phyloP scores from a whole-genome alignment of 2,329 filamentous ascomycete species.

The Microsporum audouinii region DNA sequence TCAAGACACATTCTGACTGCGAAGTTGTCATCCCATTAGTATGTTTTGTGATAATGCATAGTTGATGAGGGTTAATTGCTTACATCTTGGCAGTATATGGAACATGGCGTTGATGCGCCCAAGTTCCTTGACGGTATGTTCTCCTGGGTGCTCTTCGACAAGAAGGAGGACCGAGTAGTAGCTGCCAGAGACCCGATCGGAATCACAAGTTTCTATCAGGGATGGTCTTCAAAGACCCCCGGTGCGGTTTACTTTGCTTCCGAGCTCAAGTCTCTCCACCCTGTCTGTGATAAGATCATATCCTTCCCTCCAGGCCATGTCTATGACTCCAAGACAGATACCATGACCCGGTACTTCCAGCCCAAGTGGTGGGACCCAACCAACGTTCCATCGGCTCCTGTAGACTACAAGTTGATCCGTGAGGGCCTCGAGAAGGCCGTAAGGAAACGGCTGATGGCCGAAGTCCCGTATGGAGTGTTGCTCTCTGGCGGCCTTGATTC shows the following conservation, averaged over 20 bases:
- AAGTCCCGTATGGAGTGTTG: slow-evolving; percentile 93
- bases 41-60: slow-evolving; percentile 29
- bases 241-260: slow-evolving; percentile 90
- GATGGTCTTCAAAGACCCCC: slow-evolving; percentile 72
- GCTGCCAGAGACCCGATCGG: slow-evolving; percentile 94
- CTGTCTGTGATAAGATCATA: slow-evolving; percentile 90
- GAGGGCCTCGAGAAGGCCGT: slow-evolving; percentile 80
- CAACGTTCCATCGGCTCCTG: slow-evolving; percentile 64
- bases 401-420: slow-evolving; percentile 74
- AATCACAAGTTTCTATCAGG: slow-evolving; percentile 94
- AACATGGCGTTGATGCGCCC: slow-evolving; percentile 83
- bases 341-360: slow-evolving; percentile 77
- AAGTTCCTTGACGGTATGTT: slow-evolving; percentile 98
- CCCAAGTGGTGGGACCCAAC: slow-evolving; percentile 83
- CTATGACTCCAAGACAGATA: slow-evolving; percentile 84
- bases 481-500: slow-evolving; percentile 94
- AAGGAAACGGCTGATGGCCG: slow-evolving; percentile 94
- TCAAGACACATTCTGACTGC: slow-evolving; percentile 98
- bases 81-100: slow-evolving; percentile 56
- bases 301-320: slow-evolving; percentile 91
- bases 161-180: slow-evolving; percentile 80
- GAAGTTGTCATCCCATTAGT: slow-evolving; percentile 97
- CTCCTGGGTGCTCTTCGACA: slow-evolving; percentile 96
- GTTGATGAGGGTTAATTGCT: background rate
- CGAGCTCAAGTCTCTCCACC: slow-evolving; percentile 84